Conservation (phyloP, 768 basidiomycete genomes). For the Phanerochaete carnosa region DNA sequence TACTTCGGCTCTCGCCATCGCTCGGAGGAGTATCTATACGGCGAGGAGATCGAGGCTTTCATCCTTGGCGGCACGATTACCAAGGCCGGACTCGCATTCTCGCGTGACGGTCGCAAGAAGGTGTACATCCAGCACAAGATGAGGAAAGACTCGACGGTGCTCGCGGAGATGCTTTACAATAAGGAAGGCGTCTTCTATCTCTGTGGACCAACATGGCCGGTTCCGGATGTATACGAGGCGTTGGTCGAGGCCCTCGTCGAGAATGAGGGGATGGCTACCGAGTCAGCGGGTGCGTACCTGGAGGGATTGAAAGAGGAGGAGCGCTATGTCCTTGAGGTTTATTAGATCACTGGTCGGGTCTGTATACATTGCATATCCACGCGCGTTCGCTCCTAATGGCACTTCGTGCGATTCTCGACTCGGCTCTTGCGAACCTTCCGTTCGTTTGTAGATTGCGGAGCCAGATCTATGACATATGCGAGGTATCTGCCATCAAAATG, state of each 20-base stretch:
- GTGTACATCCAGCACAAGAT: slow-evolving; percentile 99
- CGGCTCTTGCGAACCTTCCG: background rate
- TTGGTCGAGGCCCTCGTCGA: slow-evolving; percentile 77
- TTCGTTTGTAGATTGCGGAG: background rate
- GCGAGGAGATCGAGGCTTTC: slow-evolving; percentile 93
- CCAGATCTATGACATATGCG: background rate
- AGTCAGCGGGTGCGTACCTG: slow-evolving; percentile 74
- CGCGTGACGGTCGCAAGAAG: slow-evolving; percentile 88
- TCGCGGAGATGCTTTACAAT: slow-evolving; percentile 72
- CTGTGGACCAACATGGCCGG: slow-evolving; percentile 99
- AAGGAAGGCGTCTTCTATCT: slow-evolving; percentile 88
- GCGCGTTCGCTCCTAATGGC: background rate
- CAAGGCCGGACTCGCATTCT: slow-evolving; percentile 93
- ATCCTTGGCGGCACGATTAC: slow-evolving; percentile 82
- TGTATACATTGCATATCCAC: background rate
- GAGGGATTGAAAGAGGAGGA: slow-evolving; percentile 95
- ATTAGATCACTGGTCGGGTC: slow-evolving; percentile 11
- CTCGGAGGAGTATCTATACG: slow-evolving; percentile 94
- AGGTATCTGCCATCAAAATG: background rate
- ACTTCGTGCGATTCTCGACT: background rate
- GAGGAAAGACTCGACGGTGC: slow-evolving; percentile 78
- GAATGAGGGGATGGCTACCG: slow-evolving; percentile 60
- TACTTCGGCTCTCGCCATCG: slow-evolving; percentile 98
- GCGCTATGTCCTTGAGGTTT: slow-evolving; percentile 93
- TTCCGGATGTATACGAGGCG: slow-evolving; percentile 95